phyloP scores from a whole-genome alignment of 768 basidiomycete species.

The Rhodotorula taiwanensis region DNA sequence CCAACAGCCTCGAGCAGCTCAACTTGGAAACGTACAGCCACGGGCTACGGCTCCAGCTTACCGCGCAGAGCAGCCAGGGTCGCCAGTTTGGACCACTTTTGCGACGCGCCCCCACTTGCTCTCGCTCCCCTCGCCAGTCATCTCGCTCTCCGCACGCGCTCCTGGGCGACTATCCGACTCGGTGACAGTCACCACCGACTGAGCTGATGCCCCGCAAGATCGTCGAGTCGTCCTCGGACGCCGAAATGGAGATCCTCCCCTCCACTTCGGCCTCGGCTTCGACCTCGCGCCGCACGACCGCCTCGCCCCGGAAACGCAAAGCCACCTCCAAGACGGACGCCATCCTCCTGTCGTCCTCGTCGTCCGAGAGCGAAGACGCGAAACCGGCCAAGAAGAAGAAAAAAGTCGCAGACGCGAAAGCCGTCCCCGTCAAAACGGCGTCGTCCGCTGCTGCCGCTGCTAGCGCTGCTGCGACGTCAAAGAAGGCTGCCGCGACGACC shows the following conservation, averaged over 20 bases:
- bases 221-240: background rate
- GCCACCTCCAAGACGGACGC: background rate
- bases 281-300: background rate
- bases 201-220: background rate
- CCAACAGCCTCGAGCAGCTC: too few species aligned
- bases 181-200: too few species aligned
- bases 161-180: too few species aligned
- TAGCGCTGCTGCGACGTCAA: background rate
- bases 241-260: background rate
- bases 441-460: too few species aligned
- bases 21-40: too few species aligned
- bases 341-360: constrained; percentile 3
- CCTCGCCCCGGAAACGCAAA: constrained; percentile 15
- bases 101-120: too few species aligned
- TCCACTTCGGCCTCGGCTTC: background rate
- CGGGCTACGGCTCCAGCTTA: too few species aligned
- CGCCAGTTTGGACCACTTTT: too few species aligned
- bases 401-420: background rate
- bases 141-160: too few species aligned
- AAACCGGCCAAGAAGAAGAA: constrained; percentile 2
- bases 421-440: background rate
- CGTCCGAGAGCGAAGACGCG: background rate
- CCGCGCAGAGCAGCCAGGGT: too few species aligned
- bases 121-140: too few species aligned
- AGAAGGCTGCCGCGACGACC: background rate